These are phyloP conservation scores for Fusarium liriodendri DNA, from an alignment of 2,329 filamentous ascomycete genomes.

Conservation along the genomic window DNA sequence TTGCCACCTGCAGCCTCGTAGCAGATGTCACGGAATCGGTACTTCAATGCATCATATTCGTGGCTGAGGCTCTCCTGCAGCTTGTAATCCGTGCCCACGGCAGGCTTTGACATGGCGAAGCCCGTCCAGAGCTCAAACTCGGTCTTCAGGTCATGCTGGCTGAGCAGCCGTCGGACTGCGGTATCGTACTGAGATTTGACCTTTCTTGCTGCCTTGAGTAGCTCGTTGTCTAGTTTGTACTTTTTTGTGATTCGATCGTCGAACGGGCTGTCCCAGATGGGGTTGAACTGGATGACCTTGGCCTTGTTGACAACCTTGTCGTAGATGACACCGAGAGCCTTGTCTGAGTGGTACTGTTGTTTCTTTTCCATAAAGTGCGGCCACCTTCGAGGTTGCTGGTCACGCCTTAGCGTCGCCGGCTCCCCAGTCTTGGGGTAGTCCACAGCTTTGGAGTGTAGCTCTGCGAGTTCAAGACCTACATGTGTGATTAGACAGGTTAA, in stretches of 20 bases:
- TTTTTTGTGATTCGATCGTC: constrained; percentile 78
- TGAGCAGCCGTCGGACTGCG: constrained; percentile 82
- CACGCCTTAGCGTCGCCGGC: constrained; percentile 73
- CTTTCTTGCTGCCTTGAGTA: constrained; percentile 68
- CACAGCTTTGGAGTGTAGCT: constrained; percentile 89
- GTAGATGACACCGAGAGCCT: constrained; percentile 84
- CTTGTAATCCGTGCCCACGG: constrained; percentile 83
- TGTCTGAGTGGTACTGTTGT: constrained; percentile 73
- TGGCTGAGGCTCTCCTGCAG: constrained; percentile 84
- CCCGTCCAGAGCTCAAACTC: constrained; percentile 95
- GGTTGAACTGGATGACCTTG: constrained; percentile 72
- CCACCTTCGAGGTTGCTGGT: constrained; percentile 72
- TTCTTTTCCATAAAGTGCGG: constrained; percentile 90
- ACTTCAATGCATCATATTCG: constrained; percentile 73
- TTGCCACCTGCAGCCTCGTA: constrained; percentile 71
- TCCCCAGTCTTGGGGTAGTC: constrained; percentile 94
- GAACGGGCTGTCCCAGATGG: constrained; percentile 79
- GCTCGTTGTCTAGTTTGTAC: constrained; percentile 65
- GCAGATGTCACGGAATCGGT: constrained; percentile 75
- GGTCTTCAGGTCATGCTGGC: constrained; percentile 82
- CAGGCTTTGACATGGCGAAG: constrained; percentile 82
- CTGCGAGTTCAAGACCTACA: constrained; percentile 74
- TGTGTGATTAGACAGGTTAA: neutral
- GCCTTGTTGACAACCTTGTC: constrained; percentile 70
- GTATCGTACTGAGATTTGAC: constrained; percentile 85